phyloP scores from a whole-genome alignment of 1,284 basidiomycete genomes.

The Moesziomyces antarcticus region DNA sequence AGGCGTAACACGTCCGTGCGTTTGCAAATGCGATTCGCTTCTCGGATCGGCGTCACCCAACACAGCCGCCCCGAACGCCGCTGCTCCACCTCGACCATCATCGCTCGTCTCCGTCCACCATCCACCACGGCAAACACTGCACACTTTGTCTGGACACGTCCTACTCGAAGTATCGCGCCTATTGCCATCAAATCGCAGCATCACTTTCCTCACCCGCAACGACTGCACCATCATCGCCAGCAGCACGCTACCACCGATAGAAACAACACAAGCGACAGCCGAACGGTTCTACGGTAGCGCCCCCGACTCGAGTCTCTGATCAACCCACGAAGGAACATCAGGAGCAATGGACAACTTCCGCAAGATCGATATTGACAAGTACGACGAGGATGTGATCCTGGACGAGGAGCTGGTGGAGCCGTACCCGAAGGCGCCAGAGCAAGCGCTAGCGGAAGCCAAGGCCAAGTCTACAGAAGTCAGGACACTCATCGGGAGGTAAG shows the following conservation, averaged over 20 bases:
- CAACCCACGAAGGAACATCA: not conserved
- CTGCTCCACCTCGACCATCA: not conserved
- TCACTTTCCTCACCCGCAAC: too few species aligned
- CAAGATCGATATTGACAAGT: constrained; percentile 93
- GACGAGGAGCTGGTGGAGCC: constrained; percentile 83
- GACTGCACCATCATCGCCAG: too few species aligned
- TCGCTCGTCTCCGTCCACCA: not conserved
- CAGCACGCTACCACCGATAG: too few species aligned
- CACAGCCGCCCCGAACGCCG: not conserved
- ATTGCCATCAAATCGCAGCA: too few species aligned
- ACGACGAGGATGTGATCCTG: constrained; percentile 88
- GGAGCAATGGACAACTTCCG: constrained; percentile 73
- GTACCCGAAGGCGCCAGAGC: constrained; percentile 81
- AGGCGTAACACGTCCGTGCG: not conserved
- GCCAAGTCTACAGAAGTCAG: constrained; percentile 80
- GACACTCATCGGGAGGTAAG: constrained; percentile 69
- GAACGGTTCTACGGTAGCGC: too few species aligned
- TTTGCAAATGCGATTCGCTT: not conserved
- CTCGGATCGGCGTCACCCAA: not conserved
- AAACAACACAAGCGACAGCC: too few species aligned
- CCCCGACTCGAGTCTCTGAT: too few species aligned
- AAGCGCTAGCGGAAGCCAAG: constrained; percentile 80
- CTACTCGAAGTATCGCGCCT: too few species aligned
- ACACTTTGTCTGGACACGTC: not conserved
- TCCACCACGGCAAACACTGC: not conserved